These are phyloP conservation scores for Spizellomyces punctatus DNA, from an alignment of 192 early-diverging fungal genomes.

Conservation along the genomic window DNA sequence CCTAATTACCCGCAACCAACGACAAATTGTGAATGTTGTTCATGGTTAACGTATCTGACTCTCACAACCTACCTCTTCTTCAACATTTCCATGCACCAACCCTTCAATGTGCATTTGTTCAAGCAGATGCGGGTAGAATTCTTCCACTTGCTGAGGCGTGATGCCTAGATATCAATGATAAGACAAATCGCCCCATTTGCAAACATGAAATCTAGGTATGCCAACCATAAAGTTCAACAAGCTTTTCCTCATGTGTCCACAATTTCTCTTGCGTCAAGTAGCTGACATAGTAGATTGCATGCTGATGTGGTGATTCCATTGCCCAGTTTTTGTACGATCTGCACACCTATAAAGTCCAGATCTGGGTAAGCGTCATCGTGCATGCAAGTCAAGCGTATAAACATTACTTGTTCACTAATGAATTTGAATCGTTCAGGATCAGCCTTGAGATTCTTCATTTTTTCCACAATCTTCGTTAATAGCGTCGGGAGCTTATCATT, in stretches of 20 bases:
- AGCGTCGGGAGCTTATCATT: slow-evolving; percentile 83
- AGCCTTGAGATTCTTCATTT: slow-evolving; percentile 66
- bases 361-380: not conserved
- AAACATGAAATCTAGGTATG: not conserved
- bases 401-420: slow-evolving; percentile 68
- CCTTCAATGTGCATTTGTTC: slow-evolving; percentile 73
- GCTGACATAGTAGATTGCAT: slow-evolving; percentile 74
- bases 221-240: slow-evolving; percentile 61
- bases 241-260: slow-evolving; percentile 80
- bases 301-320: slow-evolving; percentile 77
- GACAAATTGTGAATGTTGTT: not conserved
- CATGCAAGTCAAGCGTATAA: not conserved
- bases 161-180: slow-evolving; percentile 40
- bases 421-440: slow-evolving; percentile 74
- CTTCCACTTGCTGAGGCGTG: slow-evolving; percentile 70
- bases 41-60: not conserved
- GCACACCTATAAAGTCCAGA: slow-evolving; percentile 41
- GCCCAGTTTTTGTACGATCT: slow-evolving; percentile 78
- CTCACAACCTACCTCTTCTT: slow-evolving; percentile 33
- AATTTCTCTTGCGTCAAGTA: slow-evolving; percentile 77
- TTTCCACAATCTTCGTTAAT: slow-evolving; percentile 68
- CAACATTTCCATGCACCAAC: slow-evolving; percentile 86
- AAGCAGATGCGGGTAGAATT: slow-evolving; percentile 76
- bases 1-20: slow-evolving; percentile 10
- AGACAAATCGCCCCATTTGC: not conserved